Evolutionary conservation across 2,329 filamentous ascomycete genomes (phyloP).

Genomic region (Sporothrix variecibatus): DNA sequence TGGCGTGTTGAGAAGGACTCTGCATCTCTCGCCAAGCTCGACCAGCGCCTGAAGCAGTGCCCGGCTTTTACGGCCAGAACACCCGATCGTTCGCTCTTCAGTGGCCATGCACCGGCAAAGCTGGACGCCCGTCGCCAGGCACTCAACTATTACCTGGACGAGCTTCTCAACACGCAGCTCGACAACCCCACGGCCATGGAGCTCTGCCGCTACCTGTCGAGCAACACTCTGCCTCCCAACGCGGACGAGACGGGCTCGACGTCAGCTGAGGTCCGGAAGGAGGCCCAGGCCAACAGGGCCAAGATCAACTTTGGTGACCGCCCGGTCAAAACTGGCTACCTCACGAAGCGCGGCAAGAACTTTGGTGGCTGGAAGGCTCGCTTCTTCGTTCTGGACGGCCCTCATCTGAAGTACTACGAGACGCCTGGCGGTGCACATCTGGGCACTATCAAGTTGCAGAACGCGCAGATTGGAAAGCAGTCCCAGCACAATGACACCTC

Average conservation of each 20-base stretch:
- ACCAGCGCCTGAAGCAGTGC: slow-evolving; percentile 76
- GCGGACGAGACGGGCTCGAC: slow-evolving; percentile 55
- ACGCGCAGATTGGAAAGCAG: slow-evolving; percentile 93
- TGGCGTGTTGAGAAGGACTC: slow-evolving; percentile 96
- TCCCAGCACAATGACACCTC: slow-evolving; percentile 64
- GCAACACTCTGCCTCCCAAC: slow-evolving; percentile 62
- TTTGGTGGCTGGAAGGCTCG: slow-evolving; percentile 97
- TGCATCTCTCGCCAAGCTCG: slow-evolving; percentile 75
- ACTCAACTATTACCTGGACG: slow-evolving; percentile 82
- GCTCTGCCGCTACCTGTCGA: slow-evolving; percentile 85
- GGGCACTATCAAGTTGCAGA: slow-evolving; percentile 88
- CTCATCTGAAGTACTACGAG: slow-evolving; percentile 84
- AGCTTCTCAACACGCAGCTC: slow-evolving; percentile 78
- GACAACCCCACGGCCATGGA: slow-evolving; percentile 75
- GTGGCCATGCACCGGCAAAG: slow-evolving; percentile 88
- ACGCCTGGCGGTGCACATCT: slow-evolving; percentile 85
- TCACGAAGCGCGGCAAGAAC: slow-evolving; percentile 97
- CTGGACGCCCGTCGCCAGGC: slow-evolving; percentile 82
- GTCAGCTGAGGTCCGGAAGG: slow-evolving; percentile 36
- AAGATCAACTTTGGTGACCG: slow-evolving; percentile 63
- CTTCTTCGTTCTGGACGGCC: slow-evolving; percentile 62
- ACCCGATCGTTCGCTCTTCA: slow-evolving; percentile 85
- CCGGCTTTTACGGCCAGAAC: slow-evolving; percentile 72
- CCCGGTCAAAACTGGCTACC: slow-evolving; percentile 79
- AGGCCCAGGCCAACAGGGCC: slow-evolving; percentile 39